phyloP scores from a whole-genome alignment of 1,284 basidiomycete species.

The Chalciporus sp. region DNA sequence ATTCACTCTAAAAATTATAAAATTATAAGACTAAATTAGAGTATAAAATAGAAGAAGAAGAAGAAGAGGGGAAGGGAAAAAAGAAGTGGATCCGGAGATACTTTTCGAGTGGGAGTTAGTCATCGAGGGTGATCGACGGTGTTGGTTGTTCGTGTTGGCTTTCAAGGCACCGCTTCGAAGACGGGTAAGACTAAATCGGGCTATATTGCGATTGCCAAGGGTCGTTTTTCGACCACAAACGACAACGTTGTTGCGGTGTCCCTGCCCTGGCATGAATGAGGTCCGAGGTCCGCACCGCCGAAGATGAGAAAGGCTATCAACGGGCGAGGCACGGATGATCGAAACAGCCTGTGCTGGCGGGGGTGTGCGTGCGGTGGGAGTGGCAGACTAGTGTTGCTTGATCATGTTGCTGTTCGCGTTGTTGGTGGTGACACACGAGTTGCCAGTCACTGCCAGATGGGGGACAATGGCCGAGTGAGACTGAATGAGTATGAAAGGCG shows the following conservation, averaged over 20 bases:
- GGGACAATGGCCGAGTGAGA: slow-evolving; percentile 5
- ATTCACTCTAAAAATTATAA: no score
- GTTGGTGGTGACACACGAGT: background rate
- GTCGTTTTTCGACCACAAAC: background rate
- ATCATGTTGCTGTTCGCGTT: background rate
- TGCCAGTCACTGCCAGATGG: background rate
- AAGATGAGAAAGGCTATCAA: slow-evolving; percentile 6
- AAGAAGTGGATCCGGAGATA: slow-evolving; percentile 11
- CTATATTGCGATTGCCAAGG: slow-evolving; percentile 24
- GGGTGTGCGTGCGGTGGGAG: background rate
- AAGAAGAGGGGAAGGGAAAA: background rate
- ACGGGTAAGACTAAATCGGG: slow-evolving; percentile 19
- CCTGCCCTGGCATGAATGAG: background rate
- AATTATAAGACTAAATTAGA: no score
- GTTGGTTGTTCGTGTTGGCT: slow-evolving; percentile 24
- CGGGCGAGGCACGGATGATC: background rate
- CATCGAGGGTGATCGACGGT: slow-evolving; percentile 40
- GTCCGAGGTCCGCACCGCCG: background rate
- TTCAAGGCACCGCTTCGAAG: slow-evolving; percentile 36
- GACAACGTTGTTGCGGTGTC: background rate
- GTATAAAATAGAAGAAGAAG: slow-evolving; percentile 9
- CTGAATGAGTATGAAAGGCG: slow-evolving; percentile 3
- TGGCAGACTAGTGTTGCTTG: background rate
- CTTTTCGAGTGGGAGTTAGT: slow-evolving; percentile 14
- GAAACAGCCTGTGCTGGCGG: slow-evolving; percentile 11